Conservation (phyloP, 2,329 filamentous ascomycete species). For the Nannizzia gypsea region DNA sequence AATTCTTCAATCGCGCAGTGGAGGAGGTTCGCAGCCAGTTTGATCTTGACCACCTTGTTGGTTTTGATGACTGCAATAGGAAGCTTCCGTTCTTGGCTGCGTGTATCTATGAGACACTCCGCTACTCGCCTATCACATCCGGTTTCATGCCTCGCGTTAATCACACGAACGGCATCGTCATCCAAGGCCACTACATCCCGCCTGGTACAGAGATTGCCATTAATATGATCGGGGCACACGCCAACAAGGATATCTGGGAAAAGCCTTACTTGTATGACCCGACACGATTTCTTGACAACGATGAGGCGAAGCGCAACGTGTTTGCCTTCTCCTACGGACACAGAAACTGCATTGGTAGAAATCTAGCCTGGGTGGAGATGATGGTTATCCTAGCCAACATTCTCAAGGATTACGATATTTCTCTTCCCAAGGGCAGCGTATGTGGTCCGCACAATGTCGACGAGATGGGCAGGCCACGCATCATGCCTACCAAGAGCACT, state of each 20-base stretch:
- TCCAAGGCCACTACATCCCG: constrained; percentile 3
- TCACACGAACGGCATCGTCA: not conserved
- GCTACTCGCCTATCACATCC: constrained; percentile 6
- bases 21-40: constrained; percentile 4
- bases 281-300: not conserved
- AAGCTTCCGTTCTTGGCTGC: not conserved
- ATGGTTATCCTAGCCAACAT: constrained; percentile 4
- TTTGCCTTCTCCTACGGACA: constrained; percentile 5
- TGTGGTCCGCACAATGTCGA: constrained; percentile 4
- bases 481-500: constrained; percentile 4
- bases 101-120: constrained; percentile 4
- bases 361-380: constrained; percentile 3
- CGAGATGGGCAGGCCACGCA: not conserved
- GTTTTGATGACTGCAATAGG: not conserved
- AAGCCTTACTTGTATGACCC: constrained; percentile 1
- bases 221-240: constrained; percentile 1
- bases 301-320: constrained; percentile 1
- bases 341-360: constrained; percentile 4
- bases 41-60: not conserved
- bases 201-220: constrained; percentile 3
- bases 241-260: constrained; percentile 1
- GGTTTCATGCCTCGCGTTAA: constrained; percentile 2
- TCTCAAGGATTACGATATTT: constrained; percentile 5
- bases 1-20: not conserved
- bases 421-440: not conserved